phyloP scores from a whole-genome alignment of 1,284 basidiomycete genomes.

The Apiotrichum akiyoshidainum region DNA sequence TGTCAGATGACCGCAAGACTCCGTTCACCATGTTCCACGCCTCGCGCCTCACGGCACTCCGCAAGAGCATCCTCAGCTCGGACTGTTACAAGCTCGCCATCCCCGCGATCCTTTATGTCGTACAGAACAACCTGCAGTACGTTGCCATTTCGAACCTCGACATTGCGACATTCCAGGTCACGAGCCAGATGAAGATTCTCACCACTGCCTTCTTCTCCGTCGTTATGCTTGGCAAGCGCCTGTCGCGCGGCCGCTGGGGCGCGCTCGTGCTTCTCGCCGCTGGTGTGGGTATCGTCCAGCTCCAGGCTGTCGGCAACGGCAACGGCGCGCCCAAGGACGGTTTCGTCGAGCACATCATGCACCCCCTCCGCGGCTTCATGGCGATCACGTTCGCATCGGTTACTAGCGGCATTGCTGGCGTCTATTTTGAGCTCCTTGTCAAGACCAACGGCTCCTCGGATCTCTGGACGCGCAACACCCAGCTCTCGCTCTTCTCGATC shows the following conservation, averaged over 20 bases:
- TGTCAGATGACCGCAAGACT: conserved; percentile 8
- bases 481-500: conserved; percentile 89
- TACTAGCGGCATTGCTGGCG: conserved; percentile 95
- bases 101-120: conserved; percentile 90
- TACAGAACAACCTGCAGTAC: conserved; percentile 95
- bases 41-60: conserved; percentile 30
- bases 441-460: conserved; percentile 67
- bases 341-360: conserved; percentile 53
- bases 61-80: conserved; percentile 60
- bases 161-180: conserved; percentile 82
- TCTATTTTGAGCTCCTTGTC: conserved; percentile 97
- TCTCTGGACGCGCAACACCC: conserved; percentile 95
- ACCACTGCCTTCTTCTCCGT: conserved; percentile 95
- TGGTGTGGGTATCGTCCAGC: conserved; percentile 89
- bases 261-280: conserved; percentile 79
- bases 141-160: conserved; percentile 89
- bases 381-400: conserved; percentile 90
- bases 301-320: conserved; percentile 57
- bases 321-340: conserved; percentile 8
- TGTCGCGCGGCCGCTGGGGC: conserved; percentile 74
- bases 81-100: conserved; percentile 98
- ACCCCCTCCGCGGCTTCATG: conserved; percentile 71
- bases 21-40: conserved; percentile 31
- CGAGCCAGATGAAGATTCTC: conserved; percentile 96
- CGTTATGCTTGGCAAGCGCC: conserved; percentile 73